These are phyloP conservation scores for Aspergillus ostianus DNA, from an alignment of 495 filamentous ascomycete genomes.

Conservation along the genomic window DNA sequence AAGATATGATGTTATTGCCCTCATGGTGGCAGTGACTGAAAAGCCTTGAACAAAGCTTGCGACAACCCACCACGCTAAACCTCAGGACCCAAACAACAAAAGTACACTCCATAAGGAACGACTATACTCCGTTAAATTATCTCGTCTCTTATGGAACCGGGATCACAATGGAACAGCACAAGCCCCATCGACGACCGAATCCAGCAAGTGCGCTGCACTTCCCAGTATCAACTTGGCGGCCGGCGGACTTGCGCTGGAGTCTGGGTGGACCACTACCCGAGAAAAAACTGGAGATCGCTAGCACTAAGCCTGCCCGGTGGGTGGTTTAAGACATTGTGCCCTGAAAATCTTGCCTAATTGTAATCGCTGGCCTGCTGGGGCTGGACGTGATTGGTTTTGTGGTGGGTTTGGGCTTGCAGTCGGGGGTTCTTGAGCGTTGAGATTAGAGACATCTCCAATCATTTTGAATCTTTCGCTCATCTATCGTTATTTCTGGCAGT, in stretches of 20 bases:
- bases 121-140: too few relatives aligned
- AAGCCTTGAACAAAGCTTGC: background rate
- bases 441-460: background rate
- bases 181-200: background rate
- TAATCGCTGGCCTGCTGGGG: background rate
- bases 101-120: too few relatives aligned
- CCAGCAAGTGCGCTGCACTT: background rate
- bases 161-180: too few relatives aligned
- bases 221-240: background rate
- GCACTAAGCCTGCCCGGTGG: background rate
- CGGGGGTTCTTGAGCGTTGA: background rate
- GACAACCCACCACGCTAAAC: background rate
- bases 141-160: too few relatives aligned
- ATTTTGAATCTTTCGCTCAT: too few relatives aligned
- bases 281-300: background rate
- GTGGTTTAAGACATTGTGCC: background rate
- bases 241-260: background rate
- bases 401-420: background rate
- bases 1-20: background rate
- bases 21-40: background rate
- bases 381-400: background rate
- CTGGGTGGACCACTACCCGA: background rate
- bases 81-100: background rate
- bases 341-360: background rate
- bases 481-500: too few relatives aligned